phyloP scores from a whole-genome alignment of 2,329 filamentous ascomycete species.

The Fusarium veterinarium region DNA sequence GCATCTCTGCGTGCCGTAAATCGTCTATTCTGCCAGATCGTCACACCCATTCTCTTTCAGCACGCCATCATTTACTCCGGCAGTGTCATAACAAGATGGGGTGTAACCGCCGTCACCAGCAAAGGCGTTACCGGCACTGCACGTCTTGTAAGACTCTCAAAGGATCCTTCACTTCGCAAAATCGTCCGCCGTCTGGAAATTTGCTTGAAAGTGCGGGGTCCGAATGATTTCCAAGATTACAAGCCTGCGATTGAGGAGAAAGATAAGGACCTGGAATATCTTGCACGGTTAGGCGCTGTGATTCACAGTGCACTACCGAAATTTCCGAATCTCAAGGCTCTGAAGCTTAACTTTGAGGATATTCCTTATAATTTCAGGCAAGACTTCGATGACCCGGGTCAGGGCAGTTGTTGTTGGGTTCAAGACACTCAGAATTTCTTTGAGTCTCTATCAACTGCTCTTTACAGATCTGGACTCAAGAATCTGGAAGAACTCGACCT shows the following conservation, averaged over 20 bases:
- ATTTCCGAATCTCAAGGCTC: background rate
- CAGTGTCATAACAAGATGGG: background rate
- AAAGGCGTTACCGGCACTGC: background rate
- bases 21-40: background rate
- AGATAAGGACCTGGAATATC: background rate
- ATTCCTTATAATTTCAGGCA: background rate
- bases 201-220: background rate
- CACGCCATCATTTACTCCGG: background rate
- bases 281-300: background rate
- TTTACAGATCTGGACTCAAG: background rate
- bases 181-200: background rate
- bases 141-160: background rate
- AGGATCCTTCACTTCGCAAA: background rate
- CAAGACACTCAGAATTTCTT: background rate
- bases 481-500: constrained; percentile 1
- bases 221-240: background rate
- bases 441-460: background rate
- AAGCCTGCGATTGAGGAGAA: background rate
- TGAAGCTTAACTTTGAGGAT: background rate
- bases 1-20: background rate
- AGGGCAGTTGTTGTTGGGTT: background rate
- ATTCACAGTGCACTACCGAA: background rate
- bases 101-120: background rate
- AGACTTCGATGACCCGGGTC: background rate
- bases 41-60: background rate